Base-by-base conservation (phyloP, 2,329 filamentous ascomycete genomes). In the Ophiocordyceps camponoti-rufipedis region DNA sequence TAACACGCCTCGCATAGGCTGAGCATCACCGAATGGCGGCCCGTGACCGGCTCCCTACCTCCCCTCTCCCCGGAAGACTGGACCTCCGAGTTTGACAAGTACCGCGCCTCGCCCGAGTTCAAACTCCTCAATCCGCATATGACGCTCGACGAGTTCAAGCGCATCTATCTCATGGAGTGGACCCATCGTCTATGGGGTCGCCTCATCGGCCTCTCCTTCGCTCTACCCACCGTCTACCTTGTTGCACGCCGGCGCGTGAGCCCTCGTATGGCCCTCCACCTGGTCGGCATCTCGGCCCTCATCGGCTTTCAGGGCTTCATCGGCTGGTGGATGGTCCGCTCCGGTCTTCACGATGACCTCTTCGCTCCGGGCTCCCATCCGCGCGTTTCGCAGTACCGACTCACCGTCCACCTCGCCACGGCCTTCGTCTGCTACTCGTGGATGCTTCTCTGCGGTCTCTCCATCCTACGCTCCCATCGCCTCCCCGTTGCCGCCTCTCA, bases 91-190 rank as follows among this genome's bases (percentile, higher is more conserved):
- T 98, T 96, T 66, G 70, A 79, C 46, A 91, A 93, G 64, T 98
- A 98, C 70, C 81, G 82, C 52, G 77, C 82, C 41, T 94, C 87
- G 18, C 91, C 91, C 50, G 91, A 98, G 64, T 98, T 89, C 67
- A 78, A 84, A 58, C 75, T 87, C 50, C 73, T 98, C 54, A 98
- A 98, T 66, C 82, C 88, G 31, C 77, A 85, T 61, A 98, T 98
- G 91, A 82, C 75, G 31, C 71, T 98, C 47, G 74, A 80, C 48
- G 91, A 98, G 61, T 98, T 96, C 69, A 95, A 96, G 65, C 82
- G 91, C 60, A 98, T 98, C 53, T 98, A 96, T 73, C 98, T 83
- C 63, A 96, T 96, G 91, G 91, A 98, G 70, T 98, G 91, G 91
- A 79, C 81, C 41, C 91, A 98, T 63, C 78, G 91, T 29, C 72